Evolutionary conservation across 2,329 filamentous ascomycete genomes (phyloP), one percentile per base, ranked within the genome.

Genomic region (Epichloe uncinata): DNA sequence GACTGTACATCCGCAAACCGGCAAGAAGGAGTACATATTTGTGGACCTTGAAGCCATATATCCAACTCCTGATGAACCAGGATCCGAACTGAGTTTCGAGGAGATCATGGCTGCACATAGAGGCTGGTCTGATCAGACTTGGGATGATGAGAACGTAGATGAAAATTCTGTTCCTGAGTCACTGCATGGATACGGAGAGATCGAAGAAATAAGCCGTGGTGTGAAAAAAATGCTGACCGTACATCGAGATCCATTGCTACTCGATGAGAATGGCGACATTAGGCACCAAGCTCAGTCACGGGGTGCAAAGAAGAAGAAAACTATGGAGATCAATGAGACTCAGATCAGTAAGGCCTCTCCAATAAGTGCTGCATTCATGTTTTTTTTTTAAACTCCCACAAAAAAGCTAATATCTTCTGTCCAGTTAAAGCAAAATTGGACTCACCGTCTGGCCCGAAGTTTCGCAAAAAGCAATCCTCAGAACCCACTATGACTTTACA

Each of bases 401-500:
- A 43, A 2, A 9, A 42, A 20, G 41, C 64, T 69, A 59, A 74
- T 57, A 51, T 13, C 8, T 38, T 26, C 53, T 57, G 91, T 33
- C 53, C 57, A 93, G 88, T 97, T 66, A 93, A 95, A 73, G 85
- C 89, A 51, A 96, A 96, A 58, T 73, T 97, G 49, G 87, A 93
- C 60, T 96, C 91, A 2, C 91, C 90, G 0, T 86, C 86, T 0
- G 79, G 82, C n/a, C 82, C 81, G 4, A 97, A 94, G 66, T 75
- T 91, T 50, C 85, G 83, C 55, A 87, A 87, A 87, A 93, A 85
- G 64, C 82, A 82, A 57, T 56, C 67, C 2, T 71, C 76, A 47
- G 91, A 97, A 66, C 87, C 90, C n/a, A 98, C 93, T 2, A 96
- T 98, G 90, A 98, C 93, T 0, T 79, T 98, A 56, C 89, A 97